These are phyloP conservation scores for Madurella fahalii DNA, from an alignment of 2,329 filamentous ascomycete genomes.

Conservation along the genomic window DNA sequence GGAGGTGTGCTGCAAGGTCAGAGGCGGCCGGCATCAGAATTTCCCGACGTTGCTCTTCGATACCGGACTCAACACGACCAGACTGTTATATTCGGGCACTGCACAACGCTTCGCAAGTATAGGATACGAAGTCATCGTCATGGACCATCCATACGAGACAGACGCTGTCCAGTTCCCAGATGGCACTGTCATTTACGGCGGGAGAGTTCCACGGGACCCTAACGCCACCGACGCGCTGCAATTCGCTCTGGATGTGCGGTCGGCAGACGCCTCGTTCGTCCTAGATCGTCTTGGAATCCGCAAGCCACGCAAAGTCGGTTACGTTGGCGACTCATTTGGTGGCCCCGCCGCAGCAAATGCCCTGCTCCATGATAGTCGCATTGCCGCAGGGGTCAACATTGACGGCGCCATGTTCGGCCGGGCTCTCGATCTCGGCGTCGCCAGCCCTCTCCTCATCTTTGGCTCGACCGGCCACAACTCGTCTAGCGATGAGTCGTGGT, in stretches of 20 bases:
- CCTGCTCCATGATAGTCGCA: slow-evolving; percentile 29
- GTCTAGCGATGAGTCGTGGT: slow-evolving; percentile 26
- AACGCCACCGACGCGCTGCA: slow-evolving; percentile 10
- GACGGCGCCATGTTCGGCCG: slow-evolving; percentile 34
- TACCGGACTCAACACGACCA: slow-evolving; percentile 21
- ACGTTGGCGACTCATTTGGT: slow-evolving; percentile 34
- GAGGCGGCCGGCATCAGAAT: background rate
- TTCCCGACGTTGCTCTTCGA: slow-evolving; percentile 20
- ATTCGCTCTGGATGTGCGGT: slow-evolving; percentile 23
- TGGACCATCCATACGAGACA: slow-evolving; percentile 44
- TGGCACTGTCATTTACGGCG: slow-evolving; percentile 30
- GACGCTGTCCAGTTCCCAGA: slow-evolving; percentile 39
- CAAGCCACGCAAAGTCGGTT: slow-evolving; percentile 20
- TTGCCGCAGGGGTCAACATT: slow-evolving; percentile 35
- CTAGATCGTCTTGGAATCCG: slow-evolving; percentile 25
- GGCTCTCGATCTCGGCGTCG: slow-evolving; percentile 25
- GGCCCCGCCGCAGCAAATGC: slow-evolving; percentile 33
- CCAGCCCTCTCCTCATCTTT: slow-evolving; percentile 31
- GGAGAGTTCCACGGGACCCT: slow-evolving; percentile 17
- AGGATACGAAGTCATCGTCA: slow-evolving; percentile 39
- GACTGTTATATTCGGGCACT: slow-evolving; percentile 38
- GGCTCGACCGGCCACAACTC: slow-evolving; percentile 29
- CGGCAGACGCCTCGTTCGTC: slow-evolving; percentile 30
- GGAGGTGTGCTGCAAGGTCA: slow-evolving; percentile 23
- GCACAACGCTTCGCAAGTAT: slow-evolving; percentile 38